Evolutionary conservation across 805 yeast genomes (phyloP), one percentile per base, ranked within the genome.

Genomic region (Ogataea salicorniae): DNA sequence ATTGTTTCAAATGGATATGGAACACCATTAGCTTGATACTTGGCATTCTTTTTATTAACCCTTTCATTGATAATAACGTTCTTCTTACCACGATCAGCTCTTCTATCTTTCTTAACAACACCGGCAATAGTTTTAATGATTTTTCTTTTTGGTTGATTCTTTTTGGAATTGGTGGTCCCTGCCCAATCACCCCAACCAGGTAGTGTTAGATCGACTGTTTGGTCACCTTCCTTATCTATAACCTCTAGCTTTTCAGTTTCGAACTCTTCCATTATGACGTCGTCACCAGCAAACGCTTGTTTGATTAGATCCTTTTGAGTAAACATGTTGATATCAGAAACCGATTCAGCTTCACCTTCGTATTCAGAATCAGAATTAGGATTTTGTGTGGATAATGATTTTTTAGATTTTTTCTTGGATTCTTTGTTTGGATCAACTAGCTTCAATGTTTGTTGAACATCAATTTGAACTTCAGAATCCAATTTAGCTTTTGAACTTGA

Each of bases 151-250:
- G 41, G 34, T 61, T 76, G 75, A 50, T 64, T 70, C 63, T 71
- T 71, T 16, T 55, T 62, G 48, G 59, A 67, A 52, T 63, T 67
- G 18, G 76, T 75, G 9, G 77, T 80, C 36, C 97, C 97, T 11
- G 92, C 86, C 99, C 99, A 94, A 39, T 85, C 87, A 42, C 98
- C 98, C 97, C 98, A 94, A 1, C 99, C 99, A 3, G 97, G 98
- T 45, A 91, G 68, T 0, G 96, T 84, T 42, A 85, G 69, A 62
- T 91, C 96, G 49, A 85, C 83, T 59, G 84, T 90, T 61, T 88
- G 77, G 66, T 92, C 97, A 48, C 81, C 97, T 65, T 92, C 97
- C 41, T 85, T 90, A 39, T 71, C 77, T 6, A 76, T 73, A 13
- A 77, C 77, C 55, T 79, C 75, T 48, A 73, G 71, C 70, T 92